Evolutionary conservation across 2,329 filamentous ascomycete species (phyloP), one percentile per base, ranked within the genome.

Genomic region (Pseudogymnoascus sp.): DNA sequence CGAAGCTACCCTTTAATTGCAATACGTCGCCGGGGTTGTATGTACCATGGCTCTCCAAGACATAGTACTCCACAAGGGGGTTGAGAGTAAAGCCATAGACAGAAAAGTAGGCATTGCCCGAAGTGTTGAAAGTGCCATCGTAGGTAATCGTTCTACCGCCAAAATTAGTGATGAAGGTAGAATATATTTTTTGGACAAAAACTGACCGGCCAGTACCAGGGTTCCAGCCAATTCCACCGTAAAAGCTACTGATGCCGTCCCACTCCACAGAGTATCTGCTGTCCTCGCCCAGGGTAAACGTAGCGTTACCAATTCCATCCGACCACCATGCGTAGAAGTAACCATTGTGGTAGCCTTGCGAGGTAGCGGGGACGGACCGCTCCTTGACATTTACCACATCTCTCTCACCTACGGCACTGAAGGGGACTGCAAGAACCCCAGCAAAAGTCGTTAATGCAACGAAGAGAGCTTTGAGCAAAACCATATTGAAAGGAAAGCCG

Each of bases 251-350:
- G 65, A 75, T 77, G 59, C 70, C 72, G 61, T 71, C 71, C 80
- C 80, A 83, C 8, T 58, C 72, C 9, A 79, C 74, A 65, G 74
- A 77, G 76, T 82, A 82, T 61, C 71, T 70, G 39, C 81, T 80
- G n/a, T 71, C 77, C 9, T 70, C 69, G 29, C 76, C 78, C 71
- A 83, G 84, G 69, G 77, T 80, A 74, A 84, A 84, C 33, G 73
- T 78, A 24, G 81, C 78, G 44, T 72, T 68, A 58, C 74, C 76
- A 26, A 71, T 74, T 31, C 78, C 77, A 63, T 84, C 81, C 60
- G 78, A 81, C 80, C 80, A 85, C 75, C 78, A 84, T 11, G 78
- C 81, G 74, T 81, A 84, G 76, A 79, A 84, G 74, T 77, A 84
- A 63, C 82, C 81, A 66, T 81, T 79, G 74, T 80, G 74, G 11